phyloP scores from a whole-genome alignment of 805 yeast genomes.

The Cyberlindnera lachancei region DNA sequence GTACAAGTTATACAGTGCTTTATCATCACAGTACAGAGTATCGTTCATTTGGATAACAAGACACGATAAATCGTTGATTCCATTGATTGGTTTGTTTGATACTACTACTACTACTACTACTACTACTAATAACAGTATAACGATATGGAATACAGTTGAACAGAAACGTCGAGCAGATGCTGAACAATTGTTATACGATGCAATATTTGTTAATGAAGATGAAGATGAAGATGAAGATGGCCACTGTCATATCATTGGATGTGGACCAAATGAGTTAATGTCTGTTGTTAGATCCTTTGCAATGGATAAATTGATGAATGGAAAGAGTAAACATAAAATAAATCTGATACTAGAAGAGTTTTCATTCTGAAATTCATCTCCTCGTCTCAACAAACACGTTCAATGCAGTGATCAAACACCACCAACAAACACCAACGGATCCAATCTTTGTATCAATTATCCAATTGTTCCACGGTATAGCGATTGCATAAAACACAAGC shows the following conservation, averaged over 20 bases:
- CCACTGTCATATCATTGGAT: slow-evolving; percentile 15
- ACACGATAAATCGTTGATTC: slow-evolving; percentile 5
- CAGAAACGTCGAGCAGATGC: slow-evolving; percentile 18
- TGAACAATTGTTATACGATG: slow-evolving; percentile 9
- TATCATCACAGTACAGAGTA: slow-evolving; percentile 5
- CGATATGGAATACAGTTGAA: slow-evolving; percentile 14
- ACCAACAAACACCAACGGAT: slow-evolving; percentile 17
- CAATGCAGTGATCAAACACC: slow-evolving; percentile 18
- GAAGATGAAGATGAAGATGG: slow-evolving; percentile 1
- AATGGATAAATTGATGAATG: slow-evolving; percentile 1
- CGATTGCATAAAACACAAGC: slow-evolving; percentile 16
- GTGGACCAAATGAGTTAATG: slow-evolving; percentile 20
- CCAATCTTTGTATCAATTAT: slow-evolving; percentile 21
- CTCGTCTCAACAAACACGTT: slow-evolving; percentile 18
- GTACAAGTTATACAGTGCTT: slow-evolving; percentile 6
- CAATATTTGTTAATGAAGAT: too few species aligned
- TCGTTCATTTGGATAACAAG: slow-evolving; percentile 20
- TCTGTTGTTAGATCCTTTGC: slow-evolving; percentile 17
- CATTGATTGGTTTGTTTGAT: slow-evolving; percentile 1
- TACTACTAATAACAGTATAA: slow-evolving; percentile 1
- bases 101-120: slow-evolving; percentile 1
- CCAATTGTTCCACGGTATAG: slow-evolving; percentile 20
- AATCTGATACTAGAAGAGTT: slow-evolving; percentile 19
- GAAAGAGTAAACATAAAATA: slow-evolving; percentile 4
- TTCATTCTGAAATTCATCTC: slow-evolving; percentile 8